Percentiles rank a stretch among this genome's conserved stretches.
Evolutionary conservation across 129 eudicot genomes (phyloP).

Genomic region (Arctium minus): DNA sequence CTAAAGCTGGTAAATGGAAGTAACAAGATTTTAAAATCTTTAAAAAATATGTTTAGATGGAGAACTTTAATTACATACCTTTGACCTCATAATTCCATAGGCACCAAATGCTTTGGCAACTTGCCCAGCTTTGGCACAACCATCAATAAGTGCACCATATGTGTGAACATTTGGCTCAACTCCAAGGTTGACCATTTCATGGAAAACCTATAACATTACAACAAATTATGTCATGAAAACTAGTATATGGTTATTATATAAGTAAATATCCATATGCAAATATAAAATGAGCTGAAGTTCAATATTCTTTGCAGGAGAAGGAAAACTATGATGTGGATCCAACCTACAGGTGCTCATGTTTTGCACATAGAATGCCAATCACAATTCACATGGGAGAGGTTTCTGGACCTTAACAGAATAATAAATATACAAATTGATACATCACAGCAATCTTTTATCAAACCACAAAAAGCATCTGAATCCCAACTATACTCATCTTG

Average conservation of each 20-base stretch:
- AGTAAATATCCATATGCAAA: neutral
- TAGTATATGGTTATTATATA: neutral
- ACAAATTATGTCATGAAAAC: neutral
- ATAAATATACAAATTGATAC: neutral
- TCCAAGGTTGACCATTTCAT: constrained; percentile 92
- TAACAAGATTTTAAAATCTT: neutral
- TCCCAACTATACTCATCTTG: neutral
- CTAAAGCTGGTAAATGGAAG: neutral
- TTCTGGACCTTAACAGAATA: neutral
- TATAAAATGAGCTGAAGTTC: neutral
- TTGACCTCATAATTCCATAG: constrained; percentile 94
- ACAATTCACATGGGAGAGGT: neutral
- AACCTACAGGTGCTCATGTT: neutral
- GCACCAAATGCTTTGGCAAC: constrained; percentile 99
- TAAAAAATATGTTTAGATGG: neutral
- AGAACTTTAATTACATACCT: constrained; percentile 47
- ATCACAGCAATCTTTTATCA: neutral
- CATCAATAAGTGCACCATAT: constrained; percentile 98
- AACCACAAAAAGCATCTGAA: constrained; percentile 2
- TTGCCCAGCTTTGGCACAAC: constrained; percentile 98
- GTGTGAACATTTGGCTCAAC: constrained; percentile 90
- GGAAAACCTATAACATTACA: constrained; percentile 71
- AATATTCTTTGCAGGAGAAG: neutral
- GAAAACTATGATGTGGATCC: neutral
- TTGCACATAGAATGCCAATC: neutral